Evolutionary conservation across 345 rosid genomes (phyloP), one percentile per base, ranked within the genome.

Genomic region (Bruguiera gymnorhiza): DNA sequence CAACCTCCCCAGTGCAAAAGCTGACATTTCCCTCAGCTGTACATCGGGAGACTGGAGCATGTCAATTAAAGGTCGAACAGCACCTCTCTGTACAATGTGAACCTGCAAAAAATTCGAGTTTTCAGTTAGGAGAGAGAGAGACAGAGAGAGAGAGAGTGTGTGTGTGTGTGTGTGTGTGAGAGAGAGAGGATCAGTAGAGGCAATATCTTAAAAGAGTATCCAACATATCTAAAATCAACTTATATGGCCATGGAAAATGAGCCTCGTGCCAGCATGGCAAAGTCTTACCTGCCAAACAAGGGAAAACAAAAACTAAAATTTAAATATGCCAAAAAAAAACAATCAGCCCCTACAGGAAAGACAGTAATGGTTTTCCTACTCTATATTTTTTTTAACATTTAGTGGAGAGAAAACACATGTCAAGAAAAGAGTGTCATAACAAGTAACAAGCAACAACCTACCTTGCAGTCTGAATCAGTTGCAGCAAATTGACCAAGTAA

Each of bases 61-160:
- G 64, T 89, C 97, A 53, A 95, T 90, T 70, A 95, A 80, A 72
- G 99, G 99, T 67, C 83, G 82, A 52, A 96, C 96, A 59, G 99
- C 98, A 78, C 99, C 99, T 75, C 99, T 86, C 70, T 96, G 99
- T n/a, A 92, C 99, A 73, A 96, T 96, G 72, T 96, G 97, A 77
- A 92, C 94, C 99, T 96, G 83, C 76, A 83, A 70, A 75, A 20
- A 70, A 27, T 61, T 68, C 27, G 48, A 31, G 9, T 59, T 65
- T 55, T 62, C 34, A 63, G 73, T 67, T 63, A n/a, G 34, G 56
- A 24, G 50, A 13, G 50, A 43, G 50, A 43, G 46, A 10, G 43
- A 2, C 13, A 10, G 46, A 10, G 46, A 10, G 46, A 10, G 15
- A 0, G 13, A 10, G 15, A 10, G 15, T 39, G 46, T 39, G 16